A percentile compares a stretch with the other conserved stretches of the same genome.
Conservation (phyloP, 352 stramenopile genomes). For the Thraustotheca clavata region DNA sequence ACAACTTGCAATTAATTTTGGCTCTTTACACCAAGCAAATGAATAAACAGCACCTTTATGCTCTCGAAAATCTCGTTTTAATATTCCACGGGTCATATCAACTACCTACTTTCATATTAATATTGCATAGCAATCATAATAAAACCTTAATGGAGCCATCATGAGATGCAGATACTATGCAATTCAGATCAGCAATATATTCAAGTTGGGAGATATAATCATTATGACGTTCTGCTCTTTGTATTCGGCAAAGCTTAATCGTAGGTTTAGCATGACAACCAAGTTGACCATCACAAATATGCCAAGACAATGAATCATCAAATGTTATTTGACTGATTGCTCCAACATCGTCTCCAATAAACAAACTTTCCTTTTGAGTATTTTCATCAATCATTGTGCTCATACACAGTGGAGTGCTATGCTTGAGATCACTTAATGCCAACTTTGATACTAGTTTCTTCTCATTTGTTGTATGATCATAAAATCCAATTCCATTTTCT, state of each 20-base stretch:
- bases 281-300: slow-evolving; percentile 12
- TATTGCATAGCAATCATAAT: not conserved
- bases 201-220: slow-evolving; percentile 22
- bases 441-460: slow-evolving; percentile 15
- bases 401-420: slow-evolving; percentile 23
- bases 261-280: not conserved
- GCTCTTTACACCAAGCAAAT: slow-evolving; percentile 62
- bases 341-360: slow-evolving; percentile 69
- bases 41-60: slow-evolving; percentile 82
- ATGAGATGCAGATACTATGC: slow-evolving; percentile 24
- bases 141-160: slow-evolving; percentile 24
- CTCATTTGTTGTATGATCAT: slow-evolving; percentile 52
- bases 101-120: slow-evolving; percentile 29
- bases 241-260: not conserved
- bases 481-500: slow-evolving; percentile 65
- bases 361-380: slow-evolving; percentile 37
- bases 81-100: slow-evolving; percentile 62
- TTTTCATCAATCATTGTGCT: slow-evolving; percentile 13
- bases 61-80: slow-evolving; percentile 77
- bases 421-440: slow-evolving; percentile 9
- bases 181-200: slow-evolving; percentile 22
- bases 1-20: slow-evolving; percentile 68
- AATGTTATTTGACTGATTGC: slow-evolving; percentile 61
- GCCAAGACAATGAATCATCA: slow-evolving; percentile 9
- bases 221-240: slow-evolving; percentile 12